Percentiles rank a stretch among this genome's conserved stretches.
These are phyloP conservation scores for Mycena amicta DNA, from an alignment of 768 basidiomycete genomes.

Conservation along the genomic window DNA sequence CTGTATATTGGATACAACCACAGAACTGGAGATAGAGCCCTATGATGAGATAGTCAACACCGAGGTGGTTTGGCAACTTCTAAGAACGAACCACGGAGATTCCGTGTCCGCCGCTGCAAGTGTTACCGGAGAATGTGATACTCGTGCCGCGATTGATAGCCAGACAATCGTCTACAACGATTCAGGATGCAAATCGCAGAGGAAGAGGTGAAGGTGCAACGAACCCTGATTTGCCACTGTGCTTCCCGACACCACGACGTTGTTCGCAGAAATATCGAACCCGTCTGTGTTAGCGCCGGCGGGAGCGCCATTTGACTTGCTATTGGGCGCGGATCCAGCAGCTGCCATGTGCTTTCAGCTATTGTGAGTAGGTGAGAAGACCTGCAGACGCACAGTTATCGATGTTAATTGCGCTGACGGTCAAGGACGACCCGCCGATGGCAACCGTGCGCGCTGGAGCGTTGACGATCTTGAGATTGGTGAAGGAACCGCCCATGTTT, in stretches of 20 bases:
- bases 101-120: conserved; percentile 24
- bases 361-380: neutral
- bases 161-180: conserved; percentile 22
- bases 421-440: conserved; percentile 19
- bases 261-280: conserved; percentile 23
- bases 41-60: too few species aligned
- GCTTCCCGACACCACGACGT: conserved; percentile 19
- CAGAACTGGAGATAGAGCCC: conserved; percentile 20
- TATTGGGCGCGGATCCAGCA: conserved; percentile 20
- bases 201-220: neutral
- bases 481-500: conserved; percentile 17
- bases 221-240: conserved; percentile 23
- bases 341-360: conserved; percentile 2
- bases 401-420: conserved; percentile 18
- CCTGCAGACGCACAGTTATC: conserved; percentile 15
- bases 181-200: neutral
- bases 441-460: conserved; percentile 17
- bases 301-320: conserved; percentile 15
- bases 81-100: conserved; percentile 21
- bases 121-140: conserved; percentile 23
- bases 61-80: too few species aligned
- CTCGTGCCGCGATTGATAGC: conserved; percentile 25
- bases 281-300: conserved; percentile 27
- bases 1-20: conserved; percentile 18
- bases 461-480: conserved; percentile 16